These are phyloP conservation scores for Neonothopanus nambi DNA, from an alignment of 1,284 basidiomycete genomes.

Conservation along the genomic window DNA sequence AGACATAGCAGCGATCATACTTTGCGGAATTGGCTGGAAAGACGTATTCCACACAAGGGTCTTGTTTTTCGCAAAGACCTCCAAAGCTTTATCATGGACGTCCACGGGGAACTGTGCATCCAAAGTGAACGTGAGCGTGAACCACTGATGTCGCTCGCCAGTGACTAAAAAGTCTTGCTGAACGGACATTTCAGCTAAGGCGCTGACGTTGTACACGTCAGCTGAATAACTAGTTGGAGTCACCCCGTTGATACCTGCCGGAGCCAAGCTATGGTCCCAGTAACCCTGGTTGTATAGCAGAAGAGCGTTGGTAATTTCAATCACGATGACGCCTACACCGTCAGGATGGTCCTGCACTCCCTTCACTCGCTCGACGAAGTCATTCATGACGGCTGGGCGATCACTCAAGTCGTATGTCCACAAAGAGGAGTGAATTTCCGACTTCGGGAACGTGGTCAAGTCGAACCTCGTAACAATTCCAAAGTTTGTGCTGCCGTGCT, in stretches of 20 bases:
- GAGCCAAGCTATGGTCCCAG: too few species aligned
- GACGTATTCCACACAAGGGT: background rate
- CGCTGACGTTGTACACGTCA: background rate
- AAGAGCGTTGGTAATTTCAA: too few species aligned
- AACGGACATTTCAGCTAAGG: background rate
- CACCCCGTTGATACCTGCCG: too few species aligned
- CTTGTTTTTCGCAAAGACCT: background rate
- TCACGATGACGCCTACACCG: too few species aligned
- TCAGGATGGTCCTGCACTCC: too few species aligned
- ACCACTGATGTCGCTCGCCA: constrained; percentile 10
- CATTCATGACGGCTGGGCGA: background rate
- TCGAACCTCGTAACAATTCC: constrained; percentile 8
- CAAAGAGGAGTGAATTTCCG: background rate
- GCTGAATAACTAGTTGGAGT: too few species aligned
- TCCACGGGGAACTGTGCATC: constrained; percentile 9
- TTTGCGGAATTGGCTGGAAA: constrained; percentile 12
- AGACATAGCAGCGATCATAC: background rate
- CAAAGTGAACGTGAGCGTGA: constrained; percentile 10
- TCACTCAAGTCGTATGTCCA: background rate
- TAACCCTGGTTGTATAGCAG: too few species aligned
- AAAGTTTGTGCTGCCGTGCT: constrained; percentile 10
- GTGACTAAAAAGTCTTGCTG: constrained; percentile 7
- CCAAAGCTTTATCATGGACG: constrained; percentile 2
- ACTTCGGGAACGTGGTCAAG: background rate
- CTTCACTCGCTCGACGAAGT: background rate